A percentile compares a stretch with the other conserved stretches of the same genome.
These are phyloP conservation scores for Bolboschoenoplectus hybrid DNA, from an alignment of 202 grass and related monocot genomes.

Conservation along the genomic window DNA sequence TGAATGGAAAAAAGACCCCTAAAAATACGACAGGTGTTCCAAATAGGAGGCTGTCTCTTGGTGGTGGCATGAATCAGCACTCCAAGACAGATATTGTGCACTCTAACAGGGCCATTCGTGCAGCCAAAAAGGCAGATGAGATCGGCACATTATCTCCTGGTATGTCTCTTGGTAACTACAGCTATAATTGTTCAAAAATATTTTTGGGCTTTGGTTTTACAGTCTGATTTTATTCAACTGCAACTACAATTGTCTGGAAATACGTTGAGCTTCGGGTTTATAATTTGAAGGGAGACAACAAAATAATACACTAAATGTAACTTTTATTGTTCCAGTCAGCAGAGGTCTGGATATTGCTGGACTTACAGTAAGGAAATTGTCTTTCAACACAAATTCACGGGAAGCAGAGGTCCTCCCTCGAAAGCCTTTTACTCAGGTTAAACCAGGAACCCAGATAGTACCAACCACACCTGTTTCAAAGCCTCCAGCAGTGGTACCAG, in stretches of 20 bases:
- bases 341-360: conserved; percentile 73
- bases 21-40: conserved; percentile 59
- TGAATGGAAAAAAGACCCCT: conserved; percentile 62
- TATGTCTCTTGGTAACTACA: conserved; percentile 34
- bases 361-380: conserved; percentile 69
- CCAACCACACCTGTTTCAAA: conserved; percentile 43
- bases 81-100: conserved; percentile 72
- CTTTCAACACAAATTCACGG: conserved; percentile 60
- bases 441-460: conserved; percentile 45
- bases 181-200: neutral
- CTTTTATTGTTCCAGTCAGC: conserved; percentile 50
- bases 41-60: conserved; percentile 79
- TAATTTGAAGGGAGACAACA: neutral
- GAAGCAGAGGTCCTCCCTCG: conserved; percentile 56
- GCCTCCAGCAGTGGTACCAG: neutral
- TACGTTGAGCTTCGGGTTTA: neutral
- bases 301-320: neutral
- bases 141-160: conserved; percentile 65
- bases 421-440: conserved; percentile 77
- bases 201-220: neutral
- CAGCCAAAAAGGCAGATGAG: conserved; percentile 74
- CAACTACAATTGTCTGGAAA: neutral
- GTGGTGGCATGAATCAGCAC: conserved; percentile 63
- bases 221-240: neutral
- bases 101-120: conserved; percentile 59